These are phyloP conservation scores for Mortierella sp. DNA, from an alignment of 371 early-diverging fungal genomes.

Conservation along the genomic window DNA sequence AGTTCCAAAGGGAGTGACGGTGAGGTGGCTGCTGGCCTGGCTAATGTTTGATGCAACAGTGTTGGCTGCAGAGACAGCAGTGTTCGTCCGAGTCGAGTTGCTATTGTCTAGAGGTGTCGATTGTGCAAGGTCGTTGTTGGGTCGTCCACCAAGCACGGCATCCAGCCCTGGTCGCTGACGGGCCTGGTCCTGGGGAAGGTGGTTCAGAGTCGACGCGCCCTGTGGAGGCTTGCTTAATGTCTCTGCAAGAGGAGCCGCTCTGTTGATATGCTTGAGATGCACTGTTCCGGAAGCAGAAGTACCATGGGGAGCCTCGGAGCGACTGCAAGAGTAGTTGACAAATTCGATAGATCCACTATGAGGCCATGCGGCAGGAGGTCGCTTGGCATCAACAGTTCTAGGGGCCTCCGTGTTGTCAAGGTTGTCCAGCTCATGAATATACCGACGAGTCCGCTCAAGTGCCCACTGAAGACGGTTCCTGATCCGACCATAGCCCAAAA, in stretches of 20 bases:
- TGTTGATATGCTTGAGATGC: background rate
- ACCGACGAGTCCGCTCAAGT: constrained; percentile 53
- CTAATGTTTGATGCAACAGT: constrained; percentile 40
- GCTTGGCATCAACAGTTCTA: constrained; percentile 21
- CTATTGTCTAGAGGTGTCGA: constrained; percentile 17
- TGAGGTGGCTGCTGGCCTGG: constrained; percentile 30
- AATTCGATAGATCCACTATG: constrained; percentile 52
- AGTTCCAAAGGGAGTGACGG: constrained; percentile 20
- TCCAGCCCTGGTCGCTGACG: background rate
- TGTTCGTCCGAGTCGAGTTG: constrained; percentile 37
- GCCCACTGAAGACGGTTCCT: constrained; percentile 59
- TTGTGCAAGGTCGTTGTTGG: constrained; percentile 15
- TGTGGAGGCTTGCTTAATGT: constrained; percentile 15
- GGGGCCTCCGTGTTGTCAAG: constrained; percentile 41
- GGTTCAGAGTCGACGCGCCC: background rate
- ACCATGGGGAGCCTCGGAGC: constrained; percentile 12
- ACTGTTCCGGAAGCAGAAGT: background rate
- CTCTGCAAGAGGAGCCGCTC: constrained; percentile 1
- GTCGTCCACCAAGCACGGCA: background rate
- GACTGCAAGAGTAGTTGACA: constrained; percentile 41
- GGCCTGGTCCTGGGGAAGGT: background rate
- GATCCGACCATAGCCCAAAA: constrained; percentile 51
- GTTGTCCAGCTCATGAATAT: constrained; percentile 28
- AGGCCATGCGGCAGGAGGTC: constrained; percentile 55
- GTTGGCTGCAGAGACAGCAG: constrained; percentile 40